phyloP scores from a whole-genome alignment of 2,329 filamentous ascomycete species.

The Colletotrichum sp. region DNA sequence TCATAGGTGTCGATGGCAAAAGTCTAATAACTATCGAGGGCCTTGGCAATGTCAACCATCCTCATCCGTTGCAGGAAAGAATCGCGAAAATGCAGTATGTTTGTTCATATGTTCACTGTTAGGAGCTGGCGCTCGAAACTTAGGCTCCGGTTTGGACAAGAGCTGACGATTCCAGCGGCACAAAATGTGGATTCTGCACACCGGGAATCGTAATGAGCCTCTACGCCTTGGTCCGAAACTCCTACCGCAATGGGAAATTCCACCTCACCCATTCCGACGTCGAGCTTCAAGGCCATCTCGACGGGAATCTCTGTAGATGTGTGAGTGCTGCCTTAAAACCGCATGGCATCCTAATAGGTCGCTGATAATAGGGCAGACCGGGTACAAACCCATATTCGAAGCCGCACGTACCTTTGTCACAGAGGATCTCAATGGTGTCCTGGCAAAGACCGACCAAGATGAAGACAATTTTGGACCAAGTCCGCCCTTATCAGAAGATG shows the following conservation, averaged over 20 bases:
- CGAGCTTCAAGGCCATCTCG: not conserved
- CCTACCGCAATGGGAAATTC: not conserved
- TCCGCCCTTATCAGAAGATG: not conserved
- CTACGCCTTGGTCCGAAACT: not conserved
- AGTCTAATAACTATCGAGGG: not conserved
- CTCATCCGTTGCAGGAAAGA: not conserved
- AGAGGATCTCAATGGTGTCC: not conserved
- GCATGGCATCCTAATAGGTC: not conserved
- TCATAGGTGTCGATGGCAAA: not conserved
- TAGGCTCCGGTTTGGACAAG: not conserved
- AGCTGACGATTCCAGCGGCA: not conserved
- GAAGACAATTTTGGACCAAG: not conserved
- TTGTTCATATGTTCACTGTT: not conserved
- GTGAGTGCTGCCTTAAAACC: not conserved
- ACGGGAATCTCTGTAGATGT: not conserved
- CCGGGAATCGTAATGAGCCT: not conserved
- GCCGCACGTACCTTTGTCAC: not conserved
- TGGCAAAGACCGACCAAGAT: not conserved
- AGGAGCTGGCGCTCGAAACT: not conserved
- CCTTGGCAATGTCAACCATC: not conserved
- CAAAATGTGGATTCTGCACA: not conserved
- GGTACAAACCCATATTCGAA: not conserved
- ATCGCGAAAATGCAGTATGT: not conserved
- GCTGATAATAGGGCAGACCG: not conserved
- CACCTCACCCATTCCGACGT: not conserved